These are phyloP conservation scores for Polysphondylium violaceum DNA, from an alignment of 78 protist species.

Conservation along the genomic window DNA sequence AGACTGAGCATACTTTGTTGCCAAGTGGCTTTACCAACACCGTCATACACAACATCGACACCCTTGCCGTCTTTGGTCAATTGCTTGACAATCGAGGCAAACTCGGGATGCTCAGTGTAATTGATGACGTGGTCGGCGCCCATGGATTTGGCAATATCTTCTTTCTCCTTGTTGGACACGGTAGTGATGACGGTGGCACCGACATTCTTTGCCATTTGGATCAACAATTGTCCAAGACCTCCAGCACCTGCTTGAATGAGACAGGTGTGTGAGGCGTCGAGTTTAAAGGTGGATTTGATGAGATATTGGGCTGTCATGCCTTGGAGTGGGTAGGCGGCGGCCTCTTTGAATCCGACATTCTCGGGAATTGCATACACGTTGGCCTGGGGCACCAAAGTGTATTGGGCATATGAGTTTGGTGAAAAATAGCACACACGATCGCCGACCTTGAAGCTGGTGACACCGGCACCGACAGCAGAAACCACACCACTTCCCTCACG, in stretches of 20 bases:
- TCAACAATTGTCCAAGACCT: slow-evolving; percentile 83
- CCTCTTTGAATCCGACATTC: slow-evolving; percentile 26
- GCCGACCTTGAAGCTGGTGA: slow-evolving; percentile 32
- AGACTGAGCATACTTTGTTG: slow-evolving; percentile 41
- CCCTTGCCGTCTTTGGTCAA: slow-evolving; percentile 35
- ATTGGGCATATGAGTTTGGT: slow-evolving; percentile 63
- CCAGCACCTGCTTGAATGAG: slow-evolving; percentile 93
- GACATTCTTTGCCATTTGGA: slow-evolving; percentile 82
- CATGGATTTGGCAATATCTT: slow-evolving; percentile 29
- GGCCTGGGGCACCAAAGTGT: slow-evolving; percentile 32
- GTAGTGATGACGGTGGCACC: slow-evolving; percentile 90
- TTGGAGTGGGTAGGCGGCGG: slow-evolving; percentile 86
- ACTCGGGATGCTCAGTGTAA: slow-evolving; percentile 47
- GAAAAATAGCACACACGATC: slow-evolving; percentile 77
- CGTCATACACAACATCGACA: slow-evolving; percentile 87
- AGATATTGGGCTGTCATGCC: slow-evolving; percentile 90
- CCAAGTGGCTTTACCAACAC: slow-evolving; percentile 88
- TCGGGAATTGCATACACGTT: slow-evolving; percentile 17
- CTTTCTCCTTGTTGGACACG: slow-evolving; percentile 81
- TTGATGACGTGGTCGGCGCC: slow-evolving; percentile 87
- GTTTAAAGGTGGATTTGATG: slow-evolving; percentile 7
- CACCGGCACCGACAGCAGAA: slow-evolving; percentile 49
- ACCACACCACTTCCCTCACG: slow-evolving; percentile 87
- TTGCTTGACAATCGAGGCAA: neutral
- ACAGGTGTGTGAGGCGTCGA: slow-evolving; percentile 49